These are phyloP conservation scores for Lobosporangium transversale DNA, from an alignment of 192 early-diverging fungal genomes.

Conservation along the genomic window DNA sequence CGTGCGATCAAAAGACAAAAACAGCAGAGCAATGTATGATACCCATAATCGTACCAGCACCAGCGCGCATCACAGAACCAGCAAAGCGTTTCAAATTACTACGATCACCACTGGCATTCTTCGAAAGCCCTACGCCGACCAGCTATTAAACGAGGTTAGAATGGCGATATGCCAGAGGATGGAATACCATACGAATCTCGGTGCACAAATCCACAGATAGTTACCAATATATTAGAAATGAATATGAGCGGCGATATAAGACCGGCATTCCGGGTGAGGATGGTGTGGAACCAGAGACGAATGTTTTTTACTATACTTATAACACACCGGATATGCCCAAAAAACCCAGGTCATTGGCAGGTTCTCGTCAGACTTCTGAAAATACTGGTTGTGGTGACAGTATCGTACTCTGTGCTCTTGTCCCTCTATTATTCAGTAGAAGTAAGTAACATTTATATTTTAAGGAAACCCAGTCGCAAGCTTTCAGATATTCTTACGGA, in stretches of 20 bases:
- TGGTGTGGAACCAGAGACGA: slow-evolving; percentile 43
- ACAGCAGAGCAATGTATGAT: neutral
- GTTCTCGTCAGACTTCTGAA: slow-evolving; percentile 16
- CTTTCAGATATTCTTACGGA: too few relatives aligned
- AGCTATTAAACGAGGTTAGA: neutral
- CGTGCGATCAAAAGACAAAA: too few relatives aligned
- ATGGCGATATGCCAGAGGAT: neutral
- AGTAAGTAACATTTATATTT: slow-evolving; percentile 20
- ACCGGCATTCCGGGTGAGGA: slow-evolving; percentile 28
- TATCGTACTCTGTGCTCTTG: slow-evolving; percentile 38
- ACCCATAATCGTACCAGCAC: neutral
- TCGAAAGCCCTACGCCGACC: too few relatives aligned
- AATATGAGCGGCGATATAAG: neutral
- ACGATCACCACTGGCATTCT: neutral
- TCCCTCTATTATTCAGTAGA: slow-evolving; percentile 33
- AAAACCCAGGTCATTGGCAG: slow-evolving; percentile 3
- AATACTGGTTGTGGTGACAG: slow-evolving; percentile 18
- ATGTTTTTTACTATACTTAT: slow-evolving; percentile 34
- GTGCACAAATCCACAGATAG: neutral
- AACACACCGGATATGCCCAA: slow-evolving; percentile 29
- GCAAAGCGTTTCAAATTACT: slow-evolving; percentile 21
- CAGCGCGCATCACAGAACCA: neutral
- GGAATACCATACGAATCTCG: neutral
- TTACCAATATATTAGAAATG: neutral
- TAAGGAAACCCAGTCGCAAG: too few relatives aligned